Evolutionary conservation across 192 early-diverging fungal species (phyloP).

Genomic region (Irineochytrium annulatum): DNA sequence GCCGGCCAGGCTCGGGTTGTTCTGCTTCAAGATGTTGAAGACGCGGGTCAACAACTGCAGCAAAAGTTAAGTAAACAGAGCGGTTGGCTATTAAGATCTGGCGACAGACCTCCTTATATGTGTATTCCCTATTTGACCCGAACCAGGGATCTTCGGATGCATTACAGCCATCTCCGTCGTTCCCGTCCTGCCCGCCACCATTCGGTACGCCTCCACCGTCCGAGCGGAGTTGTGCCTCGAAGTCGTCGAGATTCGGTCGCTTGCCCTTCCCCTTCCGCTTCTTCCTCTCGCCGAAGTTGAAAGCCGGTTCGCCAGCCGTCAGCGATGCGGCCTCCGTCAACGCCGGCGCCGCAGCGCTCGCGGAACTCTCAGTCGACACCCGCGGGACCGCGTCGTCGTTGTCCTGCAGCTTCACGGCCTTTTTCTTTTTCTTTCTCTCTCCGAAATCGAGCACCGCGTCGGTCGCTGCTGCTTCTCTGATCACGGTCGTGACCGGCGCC

Average conservation of each 20-base stretch:
- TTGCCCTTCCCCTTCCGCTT: conserved; percentile 81
- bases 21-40: conserved; percentile 84
- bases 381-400: too few relatives aligned
- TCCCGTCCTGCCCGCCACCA: conserved; percentile 26
- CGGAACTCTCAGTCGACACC: too few relatives aligned
- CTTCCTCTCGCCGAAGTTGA: conserved; percentile 69
- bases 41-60: conserved; percentile 78
- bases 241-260: conserved; percentile 72
- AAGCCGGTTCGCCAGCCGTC: conserved; percentile 20
- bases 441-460: conserved; percentile 66
- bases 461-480: too few relatives aligned
- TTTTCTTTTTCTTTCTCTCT: conserved; percentile 87
- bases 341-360: too few relatives aligned
- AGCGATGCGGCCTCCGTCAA: conserved; percentile 32
- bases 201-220: conserved; percentile 45
- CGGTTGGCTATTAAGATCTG: background rate
- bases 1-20: conserved; percentile 88
- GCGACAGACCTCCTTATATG: conserved; percentile 78
- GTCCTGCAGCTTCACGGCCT: conserved; percentile 47
- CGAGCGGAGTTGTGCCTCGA: conserved; percentile 66
- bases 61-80: conserved; percentile 1
- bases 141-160: conserved; percentile 66
- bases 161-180: conserved; percentile 13
- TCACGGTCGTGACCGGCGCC: too few relatives aligned
- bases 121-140: conserved; percentile 87